phyloP scores from a whole-genome alignment of 2,329 filamentous ascomycete genomes.

The Phaeomoniella chlamydospora region DNA sequence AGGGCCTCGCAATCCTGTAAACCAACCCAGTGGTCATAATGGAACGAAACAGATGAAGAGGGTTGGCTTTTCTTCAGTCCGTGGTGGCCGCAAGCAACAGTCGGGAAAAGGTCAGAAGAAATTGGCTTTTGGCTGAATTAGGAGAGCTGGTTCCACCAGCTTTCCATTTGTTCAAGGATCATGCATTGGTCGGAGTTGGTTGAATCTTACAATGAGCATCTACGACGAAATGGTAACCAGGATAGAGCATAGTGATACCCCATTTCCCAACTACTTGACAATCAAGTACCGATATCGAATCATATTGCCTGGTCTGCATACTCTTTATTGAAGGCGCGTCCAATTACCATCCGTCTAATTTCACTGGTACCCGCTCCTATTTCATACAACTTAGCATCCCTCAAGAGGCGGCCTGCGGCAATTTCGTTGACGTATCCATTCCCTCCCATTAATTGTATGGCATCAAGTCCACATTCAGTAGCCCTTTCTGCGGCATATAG shows the following conservation, averaged over 20 bases:
- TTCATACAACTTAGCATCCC: slow-evolving; percentile 76
- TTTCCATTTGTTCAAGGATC: background rate
- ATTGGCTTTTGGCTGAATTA: slow-evolving; percentile 10
- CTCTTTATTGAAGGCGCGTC: slow-evolving; percentile 79
- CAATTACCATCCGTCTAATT: slow-evolving; percentile 86
- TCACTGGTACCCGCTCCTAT: slow-evolving; percentile 95
- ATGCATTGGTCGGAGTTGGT: too few relatives aligned
- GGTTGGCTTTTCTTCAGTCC: too few relatives aligned
- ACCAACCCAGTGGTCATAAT: too few relatives aligned
- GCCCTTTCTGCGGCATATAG: slow-evolving; percentile 85
- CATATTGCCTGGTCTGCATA: slow-evolving; percentile 29
- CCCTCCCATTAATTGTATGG: slow-evolving; percentile 82
- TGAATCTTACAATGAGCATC: too few relatives aligned
- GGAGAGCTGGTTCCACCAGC: background rate
- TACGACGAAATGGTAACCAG: too few relatives aligned
- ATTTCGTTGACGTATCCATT: slow-evolving; percentile 97
- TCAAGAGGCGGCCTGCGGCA: slow-evolving; percentile 67
- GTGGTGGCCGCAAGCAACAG: slow-evolving; percentile 8
- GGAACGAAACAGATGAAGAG: too few relatives aligned
- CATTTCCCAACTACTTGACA: too few relatives aligned
- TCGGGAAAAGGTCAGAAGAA: slow-evolving; percentile 10
- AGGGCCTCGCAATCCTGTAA: slow-evolving; percentile 7
- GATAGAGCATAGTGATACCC: too few relatives aligned
- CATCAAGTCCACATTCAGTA: slow-evolving; percentile 73
- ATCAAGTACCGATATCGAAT: too few relatives aligned